Percentiles rank a stretch among this genome's conserved stretches.
These are phyloP conservation scores for Diaporthe velutina DNA, from an alignment of 2,329 filamentous ascomycete genomes.

Conservation along the genomic window DNA sequence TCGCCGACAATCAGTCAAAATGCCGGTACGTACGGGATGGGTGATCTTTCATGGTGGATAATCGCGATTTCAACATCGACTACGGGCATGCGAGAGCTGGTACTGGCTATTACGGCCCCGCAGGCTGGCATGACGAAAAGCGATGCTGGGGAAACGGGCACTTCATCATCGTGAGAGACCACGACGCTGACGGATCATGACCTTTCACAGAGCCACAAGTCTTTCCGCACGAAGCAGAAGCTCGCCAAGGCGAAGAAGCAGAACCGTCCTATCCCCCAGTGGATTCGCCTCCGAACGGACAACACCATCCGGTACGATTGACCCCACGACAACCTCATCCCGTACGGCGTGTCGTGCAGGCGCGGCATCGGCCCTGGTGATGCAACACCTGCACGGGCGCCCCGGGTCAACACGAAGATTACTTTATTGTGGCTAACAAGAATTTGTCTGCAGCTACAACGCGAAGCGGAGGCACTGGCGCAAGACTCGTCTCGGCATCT, in stretches of 20 bases:
- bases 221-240: slow-evolving; percentile 99
- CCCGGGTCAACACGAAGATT: slow-evolving; percentile 28
- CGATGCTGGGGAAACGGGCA: neutral
- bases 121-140: neutral
- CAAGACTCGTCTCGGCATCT: slow-evolving; percentile 99
- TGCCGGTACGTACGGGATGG: slow-evolving; percentile 51
- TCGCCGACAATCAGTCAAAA: slow-evolving; percentile 53
- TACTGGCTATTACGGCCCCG: neutral
- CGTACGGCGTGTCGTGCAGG: neutral
- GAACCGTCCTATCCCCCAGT: slow-evolving; percentile 99
- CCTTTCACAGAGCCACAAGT: slow-evolving; percentile 90
- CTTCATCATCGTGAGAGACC: slow-evolving; percentile 31
- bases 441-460: slow-evolving; percentile 84
- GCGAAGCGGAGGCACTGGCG: slow-evolving; percentile 99
- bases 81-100: neutral
- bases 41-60: neutral
- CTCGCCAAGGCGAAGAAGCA: slow-evolving; percentile 99
- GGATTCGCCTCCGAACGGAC: slow-evolving; percentile 97
- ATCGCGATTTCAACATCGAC: neutral
- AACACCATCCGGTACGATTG: slow-evolving; percentile 97
- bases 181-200: slow-evolving; percentile 33
- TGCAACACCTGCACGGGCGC: neutral
- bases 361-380: neutral
- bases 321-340: slow-evolving; percentile 11
- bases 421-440: slow-evolving; percentile 30